phyloP scores from a whole-genome alignment of 1,139 yeast genomes.

The Geotrichum macrosporum region DNA sequence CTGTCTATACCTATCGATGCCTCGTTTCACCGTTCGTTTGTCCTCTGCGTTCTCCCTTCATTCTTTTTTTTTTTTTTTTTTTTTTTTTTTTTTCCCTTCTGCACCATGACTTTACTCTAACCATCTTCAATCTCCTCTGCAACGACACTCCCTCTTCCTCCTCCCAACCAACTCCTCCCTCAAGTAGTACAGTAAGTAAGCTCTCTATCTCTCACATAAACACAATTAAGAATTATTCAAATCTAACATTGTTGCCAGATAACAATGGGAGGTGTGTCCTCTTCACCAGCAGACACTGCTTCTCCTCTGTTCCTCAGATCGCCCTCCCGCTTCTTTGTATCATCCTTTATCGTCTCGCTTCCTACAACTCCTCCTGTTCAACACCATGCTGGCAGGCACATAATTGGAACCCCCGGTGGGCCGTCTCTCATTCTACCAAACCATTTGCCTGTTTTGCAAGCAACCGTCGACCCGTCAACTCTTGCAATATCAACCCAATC shows the following conservation, averaged over 20 bases:
- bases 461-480: constrained; percentile 11
- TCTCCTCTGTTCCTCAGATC: constrained; percentile 26
- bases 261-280: constrained; percentile 30
- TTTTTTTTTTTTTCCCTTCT: no score
- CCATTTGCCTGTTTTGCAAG: constrained; percentile 10
- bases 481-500: constrained; percentile 15
- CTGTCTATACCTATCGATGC: no score
- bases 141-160: no score
- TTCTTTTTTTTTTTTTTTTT: no score
- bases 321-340: constrained; percentile 27
- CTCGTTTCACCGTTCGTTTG: no score
- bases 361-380: constrained; percentile 12
- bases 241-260: no score
- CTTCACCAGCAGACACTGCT: constrained; percentile 26
- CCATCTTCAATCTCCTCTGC: no score
- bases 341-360: constrained; percentile 19
- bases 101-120: no score
- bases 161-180: no score
- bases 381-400: constrained; percentile 19
- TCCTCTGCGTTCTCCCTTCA: no score
- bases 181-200: neutral
- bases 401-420: constrained; percentile 20
- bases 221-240: no score
- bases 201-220: neutral
- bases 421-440: constrained; percentile 20